phyloP scores from a whole-genome alignment of 2,329 filamentous ascomycete genomes.

The Zalaria obscura region DNA sequence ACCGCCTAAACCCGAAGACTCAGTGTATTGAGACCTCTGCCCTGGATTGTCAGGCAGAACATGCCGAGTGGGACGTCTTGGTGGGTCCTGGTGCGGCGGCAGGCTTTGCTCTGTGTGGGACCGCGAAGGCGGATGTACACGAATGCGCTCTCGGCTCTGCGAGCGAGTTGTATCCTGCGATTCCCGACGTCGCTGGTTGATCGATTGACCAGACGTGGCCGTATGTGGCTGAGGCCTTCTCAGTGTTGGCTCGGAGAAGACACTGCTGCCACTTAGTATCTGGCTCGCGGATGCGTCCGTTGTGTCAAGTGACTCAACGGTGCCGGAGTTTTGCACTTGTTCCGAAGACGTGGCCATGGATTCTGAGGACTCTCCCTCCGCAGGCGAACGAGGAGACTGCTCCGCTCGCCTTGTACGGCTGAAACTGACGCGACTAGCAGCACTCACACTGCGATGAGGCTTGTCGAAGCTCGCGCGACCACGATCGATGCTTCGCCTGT shows the following conservation, averaged over 20 bases:
- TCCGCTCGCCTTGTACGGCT: slow-evolving; percentile 36
- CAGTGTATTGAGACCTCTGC: slow-evolving; percentile 3
- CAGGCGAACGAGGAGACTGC: slow-evolving; percentile 32
- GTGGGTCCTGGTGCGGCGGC: background rate
- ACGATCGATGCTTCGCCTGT: slow-evolving; percentile 18
- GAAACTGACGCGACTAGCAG: slow-evolving; percentile 36
- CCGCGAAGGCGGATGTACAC: slow-evolving; percentile 14
- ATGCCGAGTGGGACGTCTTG: background rate
- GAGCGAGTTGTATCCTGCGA: slow-evolving; percentile 23
- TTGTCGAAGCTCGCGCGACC: slow-evolving; percentile 21
- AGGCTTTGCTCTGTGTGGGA: slow-evolving; percentile 11
- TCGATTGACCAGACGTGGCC: slow-evolving; percentile 8
- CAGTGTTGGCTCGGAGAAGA: slow-evolving; percentile 71
- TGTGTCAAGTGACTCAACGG: slow-evolving; percentile 49
- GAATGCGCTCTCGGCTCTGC: slow-evolving; percentile 11
- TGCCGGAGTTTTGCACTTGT: slow-evolving; percentile 7
- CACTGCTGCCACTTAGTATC: slow-evolving; percentile 73
- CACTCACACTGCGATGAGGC: slow-evolving; percentile 48
- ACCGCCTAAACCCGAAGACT: slow-evolving; percentile 41
- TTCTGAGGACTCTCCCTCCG: slow-evolving; percentile 51
- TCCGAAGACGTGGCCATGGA: slow-evolving; percentile 42
- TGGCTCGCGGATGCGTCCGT: slow-evolving; percentile 74
- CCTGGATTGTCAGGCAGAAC: background rate
- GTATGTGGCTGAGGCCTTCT: slow-evolving; percentile 5
- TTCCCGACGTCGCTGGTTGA: slow-evolving; percentile 14